Conservation (phyloP, 2,329 filamentous ascomycete species). For the Aspergillus piperis region DNA sequence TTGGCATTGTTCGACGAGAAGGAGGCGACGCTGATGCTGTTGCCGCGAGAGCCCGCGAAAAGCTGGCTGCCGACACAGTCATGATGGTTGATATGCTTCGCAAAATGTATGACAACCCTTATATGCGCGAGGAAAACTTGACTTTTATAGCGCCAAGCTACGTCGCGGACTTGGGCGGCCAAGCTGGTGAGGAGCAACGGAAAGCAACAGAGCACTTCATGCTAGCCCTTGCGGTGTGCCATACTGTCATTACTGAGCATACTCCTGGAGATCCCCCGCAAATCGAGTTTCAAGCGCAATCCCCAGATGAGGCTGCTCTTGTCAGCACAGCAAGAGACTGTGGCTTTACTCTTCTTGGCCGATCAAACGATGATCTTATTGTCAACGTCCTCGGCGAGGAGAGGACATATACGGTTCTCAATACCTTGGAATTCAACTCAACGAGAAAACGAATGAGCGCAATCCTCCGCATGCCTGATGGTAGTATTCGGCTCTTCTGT, state of each 20-base stretch:
- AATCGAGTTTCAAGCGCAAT: slow-evolving; percentile 96
- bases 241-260: slow-evolving; percentile 91
- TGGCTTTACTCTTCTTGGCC: slow-evolving; percentile 88
- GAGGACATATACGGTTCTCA: slow-evolving; percentile 80
- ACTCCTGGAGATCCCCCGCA: slow-evolving; percentile 85
- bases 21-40: slow-evolving; percentile 86
- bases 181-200: slow-evolving; percentile 74
- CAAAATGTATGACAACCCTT: slow-evolving; percentile 82
- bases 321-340: slow-evolving; percentile 93
- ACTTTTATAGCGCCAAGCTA: slow-evolving; percentile 93
- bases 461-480: slow-evolving; percentile 91
- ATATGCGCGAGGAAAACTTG: slow-evolving; percentile 82
- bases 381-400: slow-evolving; percentile 87
- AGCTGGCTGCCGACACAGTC: slow-evolving; percentile 76
- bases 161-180: slow-evolving; percentile 76
- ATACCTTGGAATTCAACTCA: slow-evolving; percentile 97
- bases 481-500: slow-evolving; percentile 86
- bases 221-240: slow-evolving; percentile 91
- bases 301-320: slow-evolving; percentile 91
- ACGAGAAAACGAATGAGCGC: slow-evolving; percentile 97
- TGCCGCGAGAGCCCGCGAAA: slow-evolving; percentile 66
- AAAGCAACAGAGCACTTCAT: slow-evolving; percentile 85
- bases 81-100: slow-evolving; percentile 72
- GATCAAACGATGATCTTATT: slow-evolving; percentile 75
- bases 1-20: slow-evolving; percentile 90